Percentiles rank a stretch among this genome's conserved stretches.
phyloP scores from a whole-genome alignment of 1,284 basidiomycete genomes.

The Leccinum fallax region DNA sequence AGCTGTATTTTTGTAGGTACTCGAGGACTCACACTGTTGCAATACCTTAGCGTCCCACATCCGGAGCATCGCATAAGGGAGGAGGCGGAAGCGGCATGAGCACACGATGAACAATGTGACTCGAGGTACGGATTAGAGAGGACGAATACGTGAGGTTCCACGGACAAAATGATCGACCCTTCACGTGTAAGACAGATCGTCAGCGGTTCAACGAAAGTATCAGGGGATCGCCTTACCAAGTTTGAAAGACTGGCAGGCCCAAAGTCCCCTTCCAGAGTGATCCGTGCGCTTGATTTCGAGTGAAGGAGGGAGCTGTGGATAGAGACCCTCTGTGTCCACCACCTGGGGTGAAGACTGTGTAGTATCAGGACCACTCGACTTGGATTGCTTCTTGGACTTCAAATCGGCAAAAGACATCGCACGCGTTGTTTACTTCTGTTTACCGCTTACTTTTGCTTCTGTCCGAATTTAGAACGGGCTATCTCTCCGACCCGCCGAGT shows the following conservation, averaged over 20 bases:
- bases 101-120: conserved; percentile 72
- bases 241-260: conserved; percentile 36
- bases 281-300: conserved; percentile 37
- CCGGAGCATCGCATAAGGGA: conserved; percentile 67
- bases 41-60: conserved; percentile 73
- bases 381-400: no score
- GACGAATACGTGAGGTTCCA: conserved; percentile 62
- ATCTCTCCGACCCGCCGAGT: no score
- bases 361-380: no score
- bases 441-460: no score
- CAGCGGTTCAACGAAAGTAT: conserved; percentile 1
- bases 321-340: conserved; percentile 16
- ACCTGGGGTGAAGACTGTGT: conserved; percentile 16
- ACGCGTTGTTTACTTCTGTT: no score
- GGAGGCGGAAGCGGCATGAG: conserved; percentile 37
- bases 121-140: conserved; percentile 68
- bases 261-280: conserved; percentile 42
- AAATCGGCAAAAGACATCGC: no score
- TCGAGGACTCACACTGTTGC: conserved; percentile 54
- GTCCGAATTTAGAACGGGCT: no score
- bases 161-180: conserved; percentile 64
- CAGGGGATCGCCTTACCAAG: conserved; percentile 39
- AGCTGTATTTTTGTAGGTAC: neutral
- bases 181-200: neutral
- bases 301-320: conserved; percentile 30